Evolutionary conservation across 352 stramenopile genomes (phyloP), one percentile per base, ranked within the genome.

Genomic region (Globisporangium emineosum): DNA sequence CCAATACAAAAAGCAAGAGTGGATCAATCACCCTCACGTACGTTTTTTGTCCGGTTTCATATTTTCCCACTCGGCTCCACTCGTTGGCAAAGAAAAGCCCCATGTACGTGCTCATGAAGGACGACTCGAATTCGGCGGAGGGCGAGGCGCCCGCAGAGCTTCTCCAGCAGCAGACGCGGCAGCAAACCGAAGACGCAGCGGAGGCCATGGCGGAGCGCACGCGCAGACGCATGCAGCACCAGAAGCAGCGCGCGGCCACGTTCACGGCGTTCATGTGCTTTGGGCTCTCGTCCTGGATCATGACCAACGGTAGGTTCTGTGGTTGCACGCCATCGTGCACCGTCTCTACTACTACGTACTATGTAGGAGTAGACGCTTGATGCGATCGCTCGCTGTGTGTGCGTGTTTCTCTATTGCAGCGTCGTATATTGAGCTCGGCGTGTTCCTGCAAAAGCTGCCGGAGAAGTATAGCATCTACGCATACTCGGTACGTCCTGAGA

Each of bases 381-480:
- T 45, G 37, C 13, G 9, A 10, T 25, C 17, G 1, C 33, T 60
- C 17, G 9, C 21, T 0, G 25, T n/a, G 10, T 32, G 25, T 42
- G 15, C 12, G 37, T 62, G 27, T 53, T 19, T 12, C 13, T 27
- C 9, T 53, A 33, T 35, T 27, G 45, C 58, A 82, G 76, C 62
- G 33, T 76, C 79, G 15, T 89, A 89, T 53, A 68, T 89, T 40
- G 78, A 89, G 54, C 73, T 89, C 17, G 75, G 77, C 9, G 72
- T 81, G 29, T 86, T 86, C 37, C 54, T 89, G 57, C 80, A 73
- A 9, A 67, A 74, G n/a, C 66, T 89, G 27, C 82, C 82, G 0
- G 80, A 91, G 66, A 73, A 78, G 27, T 86, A 86, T 68, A 68
- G 73, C 15, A 89, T 91, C 66, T 88, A 82, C 65, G 78, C 83